phyloP scores from a whole-genome alignment of 768 basidiomycete species.

The Strobilomyces echinocephalus region DNA sequence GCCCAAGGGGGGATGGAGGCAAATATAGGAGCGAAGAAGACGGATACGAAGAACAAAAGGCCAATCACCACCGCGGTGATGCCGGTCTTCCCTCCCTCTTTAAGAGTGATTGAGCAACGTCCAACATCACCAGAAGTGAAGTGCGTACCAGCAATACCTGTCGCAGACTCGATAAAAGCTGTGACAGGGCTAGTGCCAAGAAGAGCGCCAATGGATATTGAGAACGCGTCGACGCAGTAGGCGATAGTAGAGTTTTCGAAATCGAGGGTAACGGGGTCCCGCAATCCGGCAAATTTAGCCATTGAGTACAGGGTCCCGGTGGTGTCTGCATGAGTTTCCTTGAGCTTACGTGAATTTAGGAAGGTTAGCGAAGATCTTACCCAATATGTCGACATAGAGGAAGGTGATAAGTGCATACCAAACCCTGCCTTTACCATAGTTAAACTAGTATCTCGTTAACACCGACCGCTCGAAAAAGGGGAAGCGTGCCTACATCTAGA shows the following conservation, averaged over 20 bases:
- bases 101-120: conserved; percentile 8
- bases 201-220: conserved; percentile 75
- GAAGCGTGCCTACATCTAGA: conserved; percentile 48
- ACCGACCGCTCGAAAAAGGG: neutral
- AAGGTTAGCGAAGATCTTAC: conserved; percentile 33
- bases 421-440: conserved; percentile 58
- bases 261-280: conserved; percentile 78
- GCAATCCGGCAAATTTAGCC: conserved; percentile 87
- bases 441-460: conserved; percentile 37
- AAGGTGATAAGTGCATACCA: conserved; percentile 89
- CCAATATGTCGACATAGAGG: conserved; percentile 84
- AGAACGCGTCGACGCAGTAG: conserved; percentile 79
- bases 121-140: neutral
- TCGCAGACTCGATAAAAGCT: conserved; percentile 78
- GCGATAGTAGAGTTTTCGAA: conserved; percentile 81
- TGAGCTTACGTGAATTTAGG: neutral
- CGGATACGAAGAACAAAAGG: conserved; percentile 72
- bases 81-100: conserved; percentile 87
- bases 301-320: conserved; percentile 82
- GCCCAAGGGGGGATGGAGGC: conserved; percentile 86
- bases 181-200: conserved; percentile 80
- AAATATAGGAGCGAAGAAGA: conserved; percentile 88
- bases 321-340: conserved; percentile 27
- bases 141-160: conserved; percentile 63
- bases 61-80: conserved; percentile 71